phyloP scores from a whole-genome alignment of 768 basidiomycete species.

The Crassisporium funariophilum region DNA sequence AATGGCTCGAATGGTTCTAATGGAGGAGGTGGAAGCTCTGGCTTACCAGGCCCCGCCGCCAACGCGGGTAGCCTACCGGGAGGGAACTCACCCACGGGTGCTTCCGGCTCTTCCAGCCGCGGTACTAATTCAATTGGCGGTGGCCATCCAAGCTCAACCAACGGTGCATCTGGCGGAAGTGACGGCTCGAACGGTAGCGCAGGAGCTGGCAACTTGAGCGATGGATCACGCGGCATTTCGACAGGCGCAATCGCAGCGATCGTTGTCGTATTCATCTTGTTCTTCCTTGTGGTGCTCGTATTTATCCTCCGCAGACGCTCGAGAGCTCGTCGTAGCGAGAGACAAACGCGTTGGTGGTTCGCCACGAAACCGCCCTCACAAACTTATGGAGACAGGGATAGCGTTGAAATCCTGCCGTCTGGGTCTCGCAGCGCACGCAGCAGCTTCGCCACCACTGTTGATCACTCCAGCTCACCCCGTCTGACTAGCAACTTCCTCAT shows the following conservation, averaged over 20 bases:
- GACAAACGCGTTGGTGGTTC: slow-evolving; percentile 50
- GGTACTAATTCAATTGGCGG: neutral
- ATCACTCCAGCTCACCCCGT: slow-evolving; percentile 31
- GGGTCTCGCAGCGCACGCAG: slow-evolving; percentile 46
- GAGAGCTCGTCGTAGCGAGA: slow-evolving; percentile 41
- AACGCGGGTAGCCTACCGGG: slow-evolving; percentile 5
- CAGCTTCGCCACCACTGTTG: slow-evolving; percentile 67
- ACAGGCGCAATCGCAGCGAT: slow-evolving; percentile 52
- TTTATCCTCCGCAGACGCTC: slow-evolving; percentile 50
- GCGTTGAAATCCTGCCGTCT: slow-evolving; percentile 14
- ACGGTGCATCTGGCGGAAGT: neutral
- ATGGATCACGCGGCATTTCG: slow-evolving; percentile 24
- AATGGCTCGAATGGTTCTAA: slow-evolving; percentile 2
- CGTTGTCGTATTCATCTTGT: slow-evolving; percentile 33
- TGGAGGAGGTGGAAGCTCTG: no score
- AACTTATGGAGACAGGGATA: slow-evolving; percentile 27
- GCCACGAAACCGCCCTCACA: slow-evolving; percentile 25
- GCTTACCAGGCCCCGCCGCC: no score
- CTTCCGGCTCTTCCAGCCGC: neutral
- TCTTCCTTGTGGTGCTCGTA: slow-evolving; percentile 37
- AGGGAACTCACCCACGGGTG: neutral
- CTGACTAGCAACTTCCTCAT: slow-evolving; percentile 9
- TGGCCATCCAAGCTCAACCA: neutral
- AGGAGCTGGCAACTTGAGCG: neutral
- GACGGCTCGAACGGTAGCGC: neutral